Conservation (phyloP, 2,329 filamentous ascomycete genomes). For the Aspergillus aculeatus region DNA sequence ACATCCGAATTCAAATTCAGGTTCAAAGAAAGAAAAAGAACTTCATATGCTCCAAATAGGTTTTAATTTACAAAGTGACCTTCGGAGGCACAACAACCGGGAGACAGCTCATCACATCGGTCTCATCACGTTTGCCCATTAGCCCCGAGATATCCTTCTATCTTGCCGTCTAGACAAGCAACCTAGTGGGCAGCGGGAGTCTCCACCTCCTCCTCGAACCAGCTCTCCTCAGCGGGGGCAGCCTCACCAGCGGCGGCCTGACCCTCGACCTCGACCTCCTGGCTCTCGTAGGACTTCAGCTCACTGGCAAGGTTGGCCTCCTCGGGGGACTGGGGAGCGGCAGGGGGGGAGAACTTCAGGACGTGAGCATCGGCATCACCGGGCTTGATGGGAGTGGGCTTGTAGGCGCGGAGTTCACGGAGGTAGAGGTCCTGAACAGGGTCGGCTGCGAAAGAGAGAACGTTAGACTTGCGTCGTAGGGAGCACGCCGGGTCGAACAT, state of each 20-base stretch:
- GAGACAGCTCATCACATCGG: slow-evolving; percentile 20
- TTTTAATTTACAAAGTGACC: slow-evolving; percentile 29
- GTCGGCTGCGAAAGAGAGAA: slow-evolving; percentile 64
- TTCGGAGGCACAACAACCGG: slow-evolving; percentile 18
- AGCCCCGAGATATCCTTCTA: slow-evolving; percentile 28
- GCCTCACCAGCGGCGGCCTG: slow-evolving; percentile 64
- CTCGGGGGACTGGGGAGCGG: slow-evolving; percentile 83
- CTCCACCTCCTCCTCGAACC: slow-evolving; percentile 75
- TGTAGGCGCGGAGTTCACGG: slow-evolving; percentile 93
- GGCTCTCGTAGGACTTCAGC: slow-evolving; percentile 90
- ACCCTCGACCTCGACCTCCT: slow-evolving; percentile 93
- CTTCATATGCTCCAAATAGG: slow-evolving; percentile 27
- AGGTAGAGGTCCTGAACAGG: slow-evolving; percentile 98
- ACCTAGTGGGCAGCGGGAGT: slow-evolving; percentile 46
- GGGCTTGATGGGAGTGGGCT: slow-evolving; percentile 77
- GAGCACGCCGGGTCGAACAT: not conserved
- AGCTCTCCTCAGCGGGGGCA: slow-evolving; percentile 65
- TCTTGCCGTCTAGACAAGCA: slow-evolving; percentile 25
- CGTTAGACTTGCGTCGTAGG: slow-evolving; percentile 16
- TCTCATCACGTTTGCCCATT: slow-evolving; percentile 26
- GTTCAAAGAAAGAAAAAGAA: slow-evolving; percentile 15
- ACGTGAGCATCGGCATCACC: slow-evolving; percentile 87
- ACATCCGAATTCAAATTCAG: not conserved
- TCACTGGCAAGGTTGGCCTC: slow-evolving; percentile 89
- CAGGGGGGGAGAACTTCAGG: slow-evolving; percentile 78